Percentiles rank a stretch among this genome's conserved stretches.
Evolutionary conservation across 164 flowering plant genomes (phyloP).

Genomic region (Macadamia tetraphylla): DNA sequence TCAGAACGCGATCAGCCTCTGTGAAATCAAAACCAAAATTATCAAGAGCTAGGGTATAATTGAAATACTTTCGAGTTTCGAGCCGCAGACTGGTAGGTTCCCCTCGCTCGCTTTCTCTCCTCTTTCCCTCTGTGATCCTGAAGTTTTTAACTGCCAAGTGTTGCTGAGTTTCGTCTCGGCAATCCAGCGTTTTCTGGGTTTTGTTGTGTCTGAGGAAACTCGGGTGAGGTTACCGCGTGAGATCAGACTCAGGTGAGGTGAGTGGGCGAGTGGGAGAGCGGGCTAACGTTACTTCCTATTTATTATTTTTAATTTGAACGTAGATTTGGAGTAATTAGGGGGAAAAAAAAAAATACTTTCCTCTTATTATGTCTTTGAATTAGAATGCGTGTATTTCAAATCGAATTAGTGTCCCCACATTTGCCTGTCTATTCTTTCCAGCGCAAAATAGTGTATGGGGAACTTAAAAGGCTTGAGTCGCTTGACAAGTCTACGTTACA

Average conservation of each 20-base stretch:
- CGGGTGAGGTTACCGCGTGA: not conserved
- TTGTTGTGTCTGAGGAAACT: not conserved
- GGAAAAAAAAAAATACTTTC: no score
- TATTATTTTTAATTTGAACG: no score
- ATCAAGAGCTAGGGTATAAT: not conserved
- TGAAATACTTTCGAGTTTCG: not conserved
- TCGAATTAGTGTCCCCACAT: no score
- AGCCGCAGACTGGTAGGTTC: conserved; percentile 9
- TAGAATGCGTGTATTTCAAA: no score
- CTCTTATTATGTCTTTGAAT: no score
- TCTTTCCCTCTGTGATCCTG: not conserved
- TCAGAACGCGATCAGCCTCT: not conserved
- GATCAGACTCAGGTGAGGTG: not conserved
- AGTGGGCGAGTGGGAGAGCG: no score
- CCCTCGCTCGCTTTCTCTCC: no score
- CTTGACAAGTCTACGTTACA: no score
- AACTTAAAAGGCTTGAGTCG: no score
- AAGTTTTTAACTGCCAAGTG: conserved; percentile 7
- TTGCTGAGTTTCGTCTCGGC: not conserved
- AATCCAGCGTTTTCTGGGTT: not conserved
- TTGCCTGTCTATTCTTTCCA: no score
- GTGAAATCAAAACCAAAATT: not conserved
- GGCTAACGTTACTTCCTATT: not conserved
- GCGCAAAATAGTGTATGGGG: no score
- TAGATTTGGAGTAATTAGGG: no score